These are phyloP conservation scores for Spatholobus suberectus DNA, from an alignment of 306 rosid species.

Conservation along the genomic window DNA sequence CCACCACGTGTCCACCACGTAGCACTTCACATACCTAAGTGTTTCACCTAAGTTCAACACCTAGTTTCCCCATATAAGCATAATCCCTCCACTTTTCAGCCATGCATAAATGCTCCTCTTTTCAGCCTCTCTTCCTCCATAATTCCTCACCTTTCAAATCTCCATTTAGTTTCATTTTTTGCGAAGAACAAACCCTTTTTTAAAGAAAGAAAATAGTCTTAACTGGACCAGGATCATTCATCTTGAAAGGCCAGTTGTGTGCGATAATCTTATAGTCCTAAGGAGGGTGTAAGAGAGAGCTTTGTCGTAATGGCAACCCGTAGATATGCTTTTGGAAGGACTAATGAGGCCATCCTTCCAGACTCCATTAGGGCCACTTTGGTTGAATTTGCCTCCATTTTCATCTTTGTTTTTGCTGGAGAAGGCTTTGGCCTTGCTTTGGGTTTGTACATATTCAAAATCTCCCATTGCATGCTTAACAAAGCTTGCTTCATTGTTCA, in stretches of 20 bases:
- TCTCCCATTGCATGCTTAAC: neutral
- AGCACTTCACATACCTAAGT: constrained; percentile 51
- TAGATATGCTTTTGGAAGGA: constrained; percentile 79
- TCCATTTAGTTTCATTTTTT: neutral
- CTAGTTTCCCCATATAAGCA: constrained; percentile 50
- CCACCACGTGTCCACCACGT: constrained; percentile 52
- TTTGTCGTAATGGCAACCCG: constrained; percentile 64
- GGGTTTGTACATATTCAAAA: constrained; percentile 50
- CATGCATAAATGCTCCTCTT: constrained; percentile 60
- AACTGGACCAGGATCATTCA: neutral
- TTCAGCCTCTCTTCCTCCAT: neutral
- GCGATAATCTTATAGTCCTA: neutral
- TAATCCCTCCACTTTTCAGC: constrained; percentile 55
- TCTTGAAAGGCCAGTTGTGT: constrained; percentile 9
- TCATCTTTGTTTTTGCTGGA: constrained; percentile 91
- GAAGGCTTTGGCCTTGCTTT: constrained; percentile 96
- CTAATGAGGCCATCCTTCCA: constrained; percentile 90
- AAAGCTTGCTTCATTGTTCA: neutral
- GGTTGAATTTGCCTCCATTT: constrained; percentile 84
- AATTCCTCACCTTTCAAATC: neutral
- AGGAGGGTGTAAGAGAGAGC: neutral
- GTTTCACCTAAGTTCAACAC: constrained; percentile 48
- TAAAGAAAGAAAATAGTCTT: neutral
- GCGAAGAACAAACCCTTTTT: neutral
- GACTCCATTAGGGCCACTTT: constrained; percentile 90